A percentile compares a stretch with the other conserved stretches of the same genome.
phyloP scores from a whole-genome alignment of 176 grass and related monocot species.

The Chrysopogon serrulatus region DNA sequence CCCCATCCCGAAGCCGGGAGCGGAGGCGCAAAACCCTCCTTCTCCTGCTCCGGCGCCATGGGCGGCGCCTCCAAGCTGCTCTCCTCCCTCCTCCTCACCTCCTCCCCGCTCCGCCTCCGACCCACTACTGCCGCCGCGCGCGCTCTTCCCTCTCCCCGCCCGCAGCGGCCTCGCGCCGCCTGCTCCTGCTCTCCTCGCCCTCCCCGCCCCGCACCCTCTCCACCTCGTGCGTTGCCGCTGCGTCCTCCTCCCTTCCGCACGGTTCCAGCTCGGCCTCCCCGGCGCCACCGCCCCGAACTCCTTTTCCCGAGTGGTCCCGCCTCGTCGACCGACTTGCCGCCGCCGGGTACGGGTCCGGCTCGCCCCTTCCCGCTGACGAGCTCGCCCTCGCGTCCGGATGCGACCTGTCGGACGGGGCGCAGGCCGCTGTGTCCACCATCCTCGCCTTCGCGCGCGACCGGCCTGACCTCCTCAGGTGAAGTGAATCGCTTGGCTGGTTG shows the following conservation, averaged over 20 bases:
- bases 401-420: slow-evolving; percentile 42
- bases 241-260: slow-evolving; percentile 5
- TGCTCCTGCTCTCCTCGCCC: slow-evolving; percentile 3
- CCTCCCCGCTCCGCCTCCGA: slow-evolving; percentile 47
- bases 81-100: slow-evolving; percentile 49
- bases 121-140: slow-evolving; percentile 25
- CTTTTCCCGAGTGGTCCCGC: slow-evolving; percentile 65
- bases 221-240: slow-evolving; percentile 3
- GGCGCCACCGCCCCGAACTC: background rate
- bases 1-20: background rate
- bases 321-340: slow-evolving; percentile 56
- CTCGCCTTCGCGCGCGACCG: slow-evolving; percentile 74
- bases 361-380: slow-evolving; percentile 4
- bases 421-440: slow-evolving; percentile 37
- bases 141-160: slow-evolving; percentile 40
- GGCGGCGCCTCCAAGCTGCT: slow-evolving; percentile 69
- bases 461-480: slow-evolving; percentile 73
- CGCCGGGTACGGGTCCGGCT: slow-evolving; percentile 38
- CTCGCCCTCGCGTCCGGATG: slow-evolving; percentile 4
- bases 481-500: background rate
- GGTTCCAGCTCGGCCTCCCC: background rate
- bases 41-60: slow-evolving; percentile 35
- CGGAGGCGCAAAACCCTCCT: slow-evolving; percentile 20
- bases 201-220: slow-evolving; percentile 9
- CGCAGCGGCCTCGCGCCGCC: slow-evolving; percentile 20